Conservation (phyloP, 78 protist species). For the Thecamonas trahens region DNA sequence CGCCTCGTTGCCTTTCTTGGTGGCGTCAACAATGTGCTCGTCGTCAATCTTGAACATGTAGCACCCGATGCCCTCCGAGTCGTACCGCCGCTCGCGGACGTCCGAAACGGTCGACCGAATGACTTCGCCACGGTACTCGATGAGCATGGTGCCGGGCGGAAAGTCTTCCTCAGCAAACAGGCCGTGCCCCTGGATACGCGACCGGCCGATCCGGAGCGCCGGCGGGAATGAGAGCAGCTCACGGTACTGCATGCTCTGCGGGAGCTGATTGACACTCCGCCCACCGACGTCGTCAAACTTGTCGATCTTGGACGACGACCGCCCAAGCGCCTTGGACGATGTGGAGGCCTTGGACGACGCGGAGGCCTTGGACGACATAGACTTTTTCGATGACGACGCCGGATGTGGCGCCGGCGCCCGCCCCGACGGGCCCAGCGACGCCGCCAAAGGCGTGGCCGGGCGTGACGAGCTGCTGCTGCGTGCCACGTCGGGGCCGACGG, state of each 20-base stretch:
- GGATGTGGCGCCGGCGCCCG: too few relatives aligned
- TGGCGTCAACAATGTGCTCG: slow-evolving; percentile 58
- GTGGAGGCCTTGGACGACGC: too few relatives aligned
- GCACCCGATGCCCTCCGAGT: slow-evolving; percentile 39
- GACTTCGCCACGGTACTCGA: slow-evolving; percentile 70
- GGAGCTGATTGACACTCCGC: too few relatives aligned
- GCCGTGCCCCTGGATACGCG: slow-evolving; percentile 54
- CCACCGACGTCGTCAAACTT: too few relatives aligned
- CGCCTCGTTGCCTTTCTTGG: slow-evolving; percentile 69
- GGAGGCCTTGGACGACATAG: too few relatives aligned
- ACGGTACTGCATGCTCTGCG: slow-evolving; percentile 4
- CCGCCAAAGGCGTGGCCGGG: too few relatives aligned
- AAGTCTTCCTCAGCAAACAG: slow-evolving; percentile 35
- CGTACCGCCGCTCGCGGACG: slow-evolving; percentile 17
- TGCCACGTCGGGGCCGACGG: too few relatives aligned
- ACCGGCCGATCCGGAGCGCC: background rate
- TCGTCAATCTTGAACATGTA: slow-evolving; percentile 77
- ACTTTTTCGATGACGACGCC: too few relatives aligned
- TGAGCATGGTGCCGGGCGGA: slow-evolving; percentile 34
- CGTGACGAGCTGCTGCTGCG: too few relatives aligned
- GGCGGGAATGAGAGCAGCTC: background rate
- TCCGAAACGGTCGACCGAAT: background rate
- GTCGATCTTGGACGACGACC: too few relatives aligned
- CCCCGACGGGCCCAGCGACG: too few relatives aligned
- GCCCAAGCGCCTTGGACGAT: too few relatives aligned